These are phyloP conservation scores for Diplogelasinospora grovesii DNA, from an alignment of 495 filamentous ascomycete species.

Conservation along the genomic window DNA sequence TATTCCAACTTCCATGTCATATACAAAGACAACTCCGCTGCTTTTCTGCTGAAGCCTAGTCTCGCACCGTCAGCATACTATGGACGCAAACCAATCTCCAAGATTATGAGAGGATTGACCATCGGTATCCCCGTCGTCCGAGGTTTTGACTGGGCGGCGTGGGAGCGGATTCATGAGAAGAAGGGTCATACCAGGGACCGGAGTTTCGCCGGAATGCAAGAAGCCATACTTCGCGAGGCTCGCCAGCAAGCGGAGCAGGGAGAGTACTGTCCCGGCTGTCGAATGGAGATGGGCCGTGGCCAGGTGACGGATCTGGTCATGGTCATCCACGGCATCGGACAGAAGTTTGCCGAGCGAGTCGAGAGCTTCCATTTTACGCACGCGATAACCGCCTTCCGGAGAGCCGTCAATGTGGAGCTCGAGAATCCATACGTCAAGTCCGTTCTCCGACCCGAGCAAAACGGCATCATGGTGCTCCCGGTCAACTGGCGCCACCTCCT, in stretches of 20 bases:
- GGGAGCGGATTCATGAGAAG: slow-evolving; percentile 64
- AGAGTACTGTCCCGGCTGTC: slow-evolving; percentile 41
- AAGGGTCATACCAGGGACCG: slow-evolving; percentile 8
- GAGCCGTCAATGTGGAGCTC: slow-evolving; percentile 78
- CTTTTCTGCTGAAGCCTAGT: slow-evolving; percentile 74
- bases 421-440: slow-evolving; percentile 64
- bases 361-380: slow-evolving; percentile 97
- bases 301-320: slow-evolving; percentile 81
- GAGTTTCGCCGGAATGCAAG: not conserved
- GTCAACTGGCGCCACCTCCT: slow-evolving; percentile 85
- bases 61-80: slow-evolving; percentile 75
- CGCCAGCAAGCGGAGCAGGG: slow-evolving; percentile 17
- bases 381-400: slow-evolving; percentile 84
- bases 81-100: slow-evolving; percentile 66
- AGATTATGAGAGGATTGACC: slow-evolving; percentile 74
- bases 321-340: slow-evolving; percentile 91
- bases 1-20: slow-evolving; percentile 72
- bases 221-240: not conserved
- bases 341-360: slow-evolving; percentile 91
- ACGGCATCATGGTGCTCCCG: slow-evolving; percentile 51
- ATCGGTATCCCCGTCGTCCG: slow-evolving; percentile 83
- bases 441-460: slow-evolving; percentile 60
- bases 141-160: slow-evolving; percentile 71
- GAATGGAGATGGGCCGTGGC: slow-evolving; percentile 55
- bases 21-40: slow-evolving; percentile 66